Percentiles rank a stretch among this genome's conserved stretches.
Evolutionary conservation across 2,329 filamentous ascomycete species (phyloP).

Genomic region (Stagonosporopsis rhizophila): DNA sequence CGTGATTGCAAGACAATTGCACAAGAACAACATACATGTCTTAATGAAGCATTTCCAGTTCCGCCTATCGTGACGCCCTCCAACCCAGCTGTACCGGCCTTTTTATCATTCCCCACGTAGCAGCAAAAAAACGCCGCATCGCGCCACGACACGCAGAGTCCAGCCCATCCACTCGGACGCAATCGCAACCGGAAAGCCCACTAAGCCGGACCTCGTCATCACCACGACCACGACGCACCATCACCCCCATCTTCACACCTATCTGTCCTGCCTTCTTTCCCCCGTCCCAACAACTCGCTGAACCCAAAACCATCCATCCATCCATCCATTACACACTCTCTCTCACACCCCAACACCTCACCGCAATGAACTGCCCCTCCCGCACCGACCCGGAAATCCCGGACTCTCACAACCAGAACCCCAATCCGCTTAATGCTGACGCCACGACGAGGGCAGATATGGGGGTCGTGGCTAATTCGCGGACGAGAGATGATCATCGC

Average conservation of each 20-base stretch:
- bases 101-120: too few relatives aligned
- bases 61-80: too few relatives aligned
- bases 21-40: too few relatives aligned
- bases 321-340: neutral
- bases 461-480: slow-evolving; percentile 65
- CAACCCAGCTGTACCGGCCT: too few relatives aligned
- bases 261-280: too few relatives aligned
- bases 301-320: too few relatives aligned
- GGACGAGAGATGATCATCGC: slow-evolving; percentile 56
- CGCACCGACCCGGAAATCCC: slow-evolving; percentile 62
- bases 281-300: too few relatives aligned
- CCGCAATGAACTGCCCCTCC: slow-evolving; percentile 69
- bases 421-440: slow-evolving; percentile 64
- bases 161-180: too few relatives aligned
- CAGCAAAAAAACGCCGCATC: too few relatives aligned
- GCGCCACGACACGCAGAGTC: too few relatives aligned
- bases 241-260: too few relatives aligned
- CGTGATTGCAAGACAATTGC: neutral
- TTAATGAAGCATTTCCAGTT: too few relatives aligned
- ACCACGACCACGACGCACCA: neutral
- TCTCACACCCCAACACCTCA: slow-evolving; percentile 4
- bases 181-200: slow-evolving; percentile 7
- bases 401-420: slow-evolving; percentile 68
- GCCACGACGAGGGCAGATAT: slow-evolving; percentile 68
- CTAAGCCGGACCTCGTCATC: slow-evolving; percentile 14